These are phyloP conservation scores for Aspergillus sp. DNA, from an alignment of 2,329 filamentous ascomycete genomes.

Conservation along the genomic window DNA sequence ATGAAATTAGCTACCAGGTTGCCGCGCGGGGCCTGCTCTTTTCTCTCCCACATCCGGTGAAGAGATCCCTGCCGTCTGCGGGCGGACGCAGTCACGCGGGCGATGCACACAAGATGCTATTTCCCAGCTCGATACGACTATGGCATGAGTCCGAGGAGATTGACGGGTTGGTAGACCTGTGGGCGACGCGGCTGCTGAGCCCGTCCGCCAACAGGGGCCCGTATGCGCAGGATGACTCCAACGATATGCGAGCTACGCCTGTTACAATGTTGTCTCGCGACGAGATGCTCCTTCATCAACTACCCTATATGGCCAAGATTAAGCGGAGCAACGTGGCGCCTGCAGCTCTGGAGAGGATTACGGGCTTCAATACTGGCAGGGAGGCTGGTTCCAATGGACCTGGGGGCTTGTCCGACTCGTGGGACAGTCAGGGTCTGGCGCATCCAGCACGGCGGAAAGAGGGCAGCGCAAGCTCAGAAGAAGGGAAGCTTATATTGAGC, in stretches of 20 bases:
- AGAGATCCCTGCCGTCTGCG: constrained; percentile 42
- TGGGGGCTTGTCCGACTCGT: background rate
- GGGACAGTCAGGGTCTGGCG: no score
- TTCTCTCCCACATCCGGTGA: constrained; percentile 76
- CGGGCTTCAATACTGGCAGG: constrained; percentile 39
- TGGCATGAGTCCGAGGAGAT: constrained; percentile 80
- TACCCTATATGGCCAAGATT: constrained; percentile 76
- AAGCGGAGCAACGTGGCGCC: constrained; percentile 29
- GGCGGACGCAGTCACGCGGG: constrained; percentile 23
- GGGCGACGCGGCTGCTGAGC: constrained; percentile 26
- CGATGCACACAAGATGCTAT: constrained; percentile 83
- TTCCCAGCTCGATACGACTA: constrained; percentile 71
- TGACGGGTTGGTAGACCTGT: constrained; percentile 52
- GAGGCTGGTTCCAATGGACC: no score
- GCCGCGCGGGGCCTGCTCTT: constrained; percentile 81
- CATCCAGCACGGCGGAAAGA: no score
- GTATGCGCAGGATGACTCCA: background rate
- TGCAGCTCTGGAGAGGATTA: constrained; percentile 58
- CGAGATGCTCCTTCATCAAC: constrained; percentile 59
- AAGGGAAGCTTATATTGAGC: constrained; percentile 62
- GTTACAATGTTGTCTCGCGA: constrained; percentile 26
- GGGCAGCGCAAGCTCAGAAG: no score
- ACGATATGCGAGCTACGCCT: constrained; percentile 5
- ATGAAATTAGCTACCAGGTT: constrained; percentile 88
- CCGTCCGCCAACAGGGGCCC: constrained; percentile 17